These are phyloP conservation scores for Eucalyptus marginata DNA, from an alignment of 345 rosid species.

Conservation along the genomic window DNA sequence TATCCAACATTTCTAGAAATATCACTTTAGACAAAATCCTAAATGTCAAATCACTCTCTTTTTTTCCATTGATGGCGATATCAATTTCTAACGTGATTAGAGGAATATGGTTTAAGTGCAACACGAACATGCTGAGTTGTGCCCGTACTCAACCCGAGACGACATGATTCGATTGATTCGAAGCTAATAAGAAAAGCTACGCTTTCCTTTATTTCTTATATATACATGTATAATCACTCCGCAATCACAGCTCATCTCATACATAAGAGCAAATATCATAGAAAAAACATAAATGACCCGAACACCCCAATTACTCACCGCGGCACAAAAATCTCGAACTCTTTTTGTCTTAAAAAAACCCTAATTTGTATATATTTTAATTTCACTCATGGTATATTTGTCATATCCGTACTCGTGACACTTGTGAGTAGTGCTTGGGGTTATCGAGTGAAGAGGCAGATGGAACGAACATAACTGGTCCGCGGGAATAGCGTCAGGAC, in stretches of 20 bases:
- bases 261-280: too few species aligned
- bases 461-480: accelerated
- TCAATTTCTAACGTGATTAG: background rate
- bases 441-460: too few species aligned
- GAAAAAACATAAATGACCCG: too few species aligned
- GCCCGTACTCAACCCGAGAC: background rate
- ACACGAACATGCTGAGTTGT: background rate
- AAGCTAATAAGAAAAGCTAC: background rate
- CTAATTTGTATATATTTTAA: too few species aligned
- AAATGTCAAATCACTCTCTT: background rate
- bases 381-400: accelerated
- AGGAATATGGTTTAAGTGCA: background rate
- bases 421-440: too few species aligned
- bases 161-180: background rate
- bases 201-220: background rate
- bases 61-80: background rate
- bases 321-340: background rate
- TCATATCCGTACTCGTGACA: too few species aligned
- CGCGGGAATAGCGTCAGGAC: accelerated
- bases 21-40: background rate
- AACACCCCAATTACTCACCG: too few species aligned
- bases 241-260: too few species aligned
- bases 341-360: too few species aligned
- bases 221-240: too few species aligned
- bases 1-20: background rate